Base-by-base conservation (phyloP, 2,329 filamentous ascomycete genomes). In the Seiridium cupressi region DNA sequence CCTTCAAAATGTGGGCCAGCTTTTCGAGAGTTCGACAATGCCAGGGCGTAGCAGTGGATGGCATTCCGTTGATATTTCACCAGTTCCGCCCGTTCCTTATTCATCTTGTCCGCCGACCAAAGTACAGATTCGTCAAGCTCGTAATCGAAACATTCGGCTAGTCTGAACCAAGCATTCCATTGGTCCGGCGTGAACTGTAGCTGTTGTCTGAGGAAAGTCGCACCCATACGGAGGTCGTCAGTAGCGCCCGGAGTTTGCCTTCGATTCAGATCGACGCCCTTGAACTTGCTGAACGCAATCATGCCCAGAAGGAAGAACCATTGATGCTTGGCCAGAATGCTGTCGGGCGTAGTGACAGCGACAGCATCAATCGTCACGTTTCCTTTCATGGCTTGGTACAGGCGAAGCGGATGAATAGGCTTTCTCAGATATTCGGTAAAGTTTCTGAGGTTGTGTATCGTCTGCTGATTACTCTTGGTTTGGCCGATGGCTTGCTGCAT, bases 291-390 rank as follows among this genome's bases (percentile, higher is more conserved):
- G 60, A 98, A 82, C 2, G 92, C 89, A 59, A 96, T 91, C 81
- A 95, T 90, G 26, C 94, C 94, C 63, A 96, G 85, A 36, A 97
- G 78, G 73, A 95, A 97, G 73, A 92, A 97, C 94, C 94, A 98
- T 51, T 93, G 91, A 65, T 92, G 90, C 32, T 86, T 86, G 0
- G 93, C 93, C 40, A 96, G 77, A 0, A 85, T 84, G 57, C 87
- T 89, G 60, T 95, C 90, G 0, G 85, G 82, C 2, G 84, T 82
- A 49, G 88, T 85, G 6, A 93, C 87, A 0, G 85, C 81, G 4
- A 91, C 83, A 2, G 90, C 87, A 61, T 93, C 87, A 31, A 96
- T 84, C 56, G 87, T 86, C 6, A 93, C 84, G 44, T 90, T 84
- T 9, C 95, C 95, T 63, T 87, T 88, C 44, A 96, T 82, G n/a